Evolutionary conservation across 305 asterid species (phyloP).

Genomic region (Solanum aculeatissimum): DNA sequence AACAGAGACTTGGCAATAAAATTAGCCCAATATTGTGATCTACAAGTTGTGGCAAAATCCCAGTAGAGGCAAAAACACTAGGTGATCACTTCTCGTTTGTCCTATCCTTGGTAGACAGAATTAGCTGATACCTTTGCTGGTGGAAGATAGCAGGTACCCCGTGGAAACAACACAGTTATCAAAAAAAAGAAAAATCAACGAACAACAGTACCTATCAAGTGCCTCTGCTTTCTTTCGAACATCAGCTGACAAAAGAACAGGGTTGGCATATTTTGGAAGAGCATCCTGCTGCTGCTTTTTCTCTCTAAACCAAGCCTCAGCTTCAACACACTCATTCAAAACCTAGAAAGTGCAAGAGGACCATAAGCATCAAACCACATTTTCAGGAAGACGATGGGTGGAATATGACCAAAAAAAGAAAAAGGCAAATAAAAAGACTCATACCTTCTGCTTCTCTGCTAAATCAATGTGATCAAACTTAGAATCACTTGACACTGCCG

Average conservation of each 20-base stretch:
- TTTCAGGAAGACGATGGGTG: neutral
- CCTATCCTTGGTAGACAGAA: neutral
- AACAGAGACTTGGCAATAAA: neutral
- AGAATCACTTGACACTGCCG: slow-evolving; percentile 60
- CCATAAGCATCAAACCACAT: neutral
- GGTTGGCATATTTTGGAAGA: slow-evolving; percentile 60
- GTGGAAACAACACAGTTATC: neutral
- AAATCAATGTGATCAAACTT: slow-evolving; percentile 87
- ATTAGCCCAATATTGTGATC: neutral
- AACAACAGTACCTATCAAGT: slow-evolving; percentile 50
- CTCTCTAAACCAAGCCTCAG: slow-evolving; percentile 89
- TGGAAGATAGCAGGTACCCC: neutral
- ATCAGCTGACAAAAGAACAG: slow-evolving; percentile 63
- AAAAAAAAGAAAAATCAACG: neutral
- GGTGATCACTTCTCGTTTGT: neutral
- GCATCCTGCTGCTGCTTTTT: slow-evolving; percentile 71
- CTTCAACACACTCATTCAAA: slow-evolving; percentile 61
- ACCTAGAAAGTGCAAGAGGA: slow-evolving; percentile 31
- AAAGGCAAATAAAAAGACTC: neutral
- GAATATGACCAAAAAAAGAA: neutral
- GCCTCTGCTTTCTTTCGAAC: slow-evolving; percentile 76
- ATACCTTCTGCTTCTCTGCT: slow-evolving; percentile 52
- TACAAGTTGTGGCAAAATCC: neutral
- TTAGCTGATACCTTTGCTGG: neutral
- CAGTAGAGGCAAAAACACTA: neutral